Conservation (phyloP, 106 monocot species). For the Gastrodia elata region DNA sequence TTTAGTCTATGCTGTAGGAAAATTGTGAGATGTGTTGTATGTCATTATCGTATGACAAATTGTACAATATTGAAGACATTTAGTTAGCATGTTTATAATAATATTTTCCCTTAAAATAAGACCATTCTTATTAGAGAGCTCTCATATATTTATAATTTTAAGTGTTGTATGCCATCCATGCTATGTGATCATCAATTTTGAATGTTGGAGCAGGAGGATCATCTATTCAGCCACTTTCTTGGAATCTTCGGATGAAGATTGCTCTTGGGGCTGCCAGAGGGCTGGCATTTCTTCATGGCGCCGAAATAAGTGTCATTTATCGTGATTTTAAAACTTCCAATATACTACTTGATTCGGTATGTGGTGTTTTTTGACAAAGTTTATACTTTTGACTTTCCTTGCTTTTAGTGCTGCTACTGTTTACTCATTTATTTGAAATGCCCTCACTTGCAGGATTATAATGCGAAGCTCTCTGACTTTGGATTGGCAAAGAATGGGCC, state of each 20-base stretch:
- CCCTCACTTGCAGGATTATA: constrained; percentile 33
- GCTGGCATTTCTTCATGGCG: constrained; percentile 76
- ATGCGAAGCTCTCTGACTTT: constrained; percentile 78
- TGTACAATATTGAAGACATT: too few relatives aligned
- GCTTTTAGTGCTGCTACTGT: not conserved
- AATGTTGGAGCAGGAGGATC: constrained; percentile 57
- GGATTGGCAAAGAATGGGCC: constrained; percentile 82
- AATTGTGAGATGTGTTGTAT: too few relatives aligned
- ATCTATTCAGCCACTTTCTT: constrained; percentile 82
- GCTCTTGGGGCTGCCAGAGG: constrained; percentile 87
- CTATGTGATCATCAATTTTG: not conserved
- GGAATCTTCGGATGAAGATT: constrained; percentile 80
- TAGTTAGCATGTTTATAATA: not conserved
- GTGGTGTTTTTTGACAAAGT: constrained; percentile 4
- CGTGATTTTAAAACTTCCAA: constrained; percentile 95
- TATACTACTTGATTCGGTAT: constrained; percentile 66
- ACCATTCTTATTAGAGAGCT: not conserved
- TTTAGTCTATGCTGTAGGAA: too few relatives aligned
- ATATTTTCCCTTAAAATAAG: not conserved
- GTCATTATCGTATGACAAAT: too few relatives aligned
- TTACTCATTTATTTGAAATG: not conserved
- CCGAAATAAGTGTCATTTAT: constrained; percentile 66
- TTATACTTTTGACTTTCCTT: not conserved
- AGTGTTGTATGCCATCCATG: too few relatives aligned
- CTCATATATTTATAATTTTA: too few relatives aligned